Percentiles rank a stretch among this genome's conserved stretches.
phyloP scores from a whole-genome alignment of 305 asterid species.

The Solanum hybrid region DNA sequence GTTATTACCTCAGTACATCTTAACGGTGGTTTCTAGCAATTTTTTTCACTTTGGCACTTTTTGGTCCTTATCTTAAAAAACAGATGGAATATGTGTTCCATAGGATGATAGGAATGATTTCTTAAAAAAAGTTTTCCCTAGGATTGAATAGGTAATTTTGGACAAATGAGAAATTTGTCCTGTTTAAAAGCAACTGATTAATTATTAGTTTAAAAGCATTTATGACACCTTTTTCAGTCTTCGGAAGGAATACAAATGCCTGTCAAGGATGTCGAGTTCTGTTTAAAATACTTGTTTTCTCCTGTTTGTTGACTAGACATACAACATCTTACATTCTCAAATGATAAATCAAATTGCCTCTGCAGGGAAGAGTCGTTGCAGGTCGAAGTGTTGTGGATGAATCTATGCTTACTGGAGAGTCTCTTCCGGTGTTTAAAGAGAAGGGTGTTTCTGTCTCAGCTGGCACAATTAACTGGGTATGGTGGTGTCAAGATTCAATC shows the following conservation, averaged over 20 bases:
- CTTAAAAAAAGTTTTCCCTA: neutral
- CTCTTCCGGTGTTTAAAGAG: conserved; percentile 93
- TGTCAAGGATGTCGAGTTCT: neutral
- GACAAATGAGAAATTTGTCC: neutral
- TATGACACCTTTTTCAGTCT: neutral
- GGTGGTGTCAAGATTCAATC: conserved; percentile 16
- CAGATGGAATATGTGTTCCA: neutral
- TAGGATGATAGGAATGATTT: neutral
- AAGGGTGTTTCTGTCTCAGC: conserved; percentile 77
- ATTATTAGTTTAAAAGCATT: neutral
- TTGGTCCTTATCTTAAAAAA: neutral
- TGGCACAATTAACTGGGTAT: conserved; percentile 97
- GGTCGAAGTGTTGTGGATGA: conserved; percentile 99
- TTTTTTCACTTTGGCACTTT: neutral
- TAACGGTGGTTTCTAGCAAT: neutral
- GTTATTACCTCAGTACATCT: neutral
- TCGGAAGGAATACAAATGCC: neutral
- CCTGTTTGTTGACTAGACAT: conserved; percentile 5
- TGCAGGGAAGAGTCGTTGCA: conserved; percentile 81
- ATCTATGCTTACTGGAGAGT: conserved; percentile 99
- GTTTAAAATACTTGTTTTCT: neutral
- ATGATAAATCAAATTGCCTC: conserved; percentile 18
- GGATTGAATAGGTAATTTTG: neutral
- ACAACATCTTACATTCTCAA: conserved; percentile 18
- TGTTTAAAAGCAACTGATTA: neutral